phyloP scores from a whole-genome alignment of 106 monocot genomes.

The Dendrobium chrysotoxum region DNA sequence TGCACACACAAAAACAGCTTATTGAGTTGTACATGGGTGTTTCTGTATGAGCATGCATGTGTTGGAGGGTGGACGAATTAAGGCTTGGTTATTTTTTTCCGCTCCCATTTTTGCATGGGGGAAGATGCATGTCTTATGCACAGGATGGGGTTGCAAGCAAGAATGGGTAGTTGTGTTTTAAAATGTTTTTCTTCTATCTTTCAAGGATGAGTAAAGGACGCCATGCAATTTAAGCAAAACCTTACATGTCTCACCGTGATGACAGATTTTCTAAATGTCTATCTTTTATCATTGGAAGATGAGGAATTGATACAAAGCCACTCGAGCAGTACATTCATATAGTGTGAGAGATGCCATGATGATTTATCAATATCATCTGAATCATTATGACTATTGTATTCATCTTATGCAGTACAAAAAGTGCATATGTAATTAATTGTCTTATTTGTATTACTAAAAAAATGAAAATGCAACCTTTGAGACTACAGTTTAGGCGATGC shows the following conservation, averaged over 20 bases:
- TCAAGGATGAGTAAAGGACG: too few species aligned
- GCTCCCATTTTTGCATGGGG: too few species aligned
- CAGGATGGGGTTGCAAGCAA: background rate
- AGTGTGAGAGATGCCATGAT: background rate
- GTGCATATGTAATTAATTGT: background rate
- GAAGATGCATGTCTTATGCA: too few species aligned
- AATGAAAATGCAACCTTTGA: too few species aligned
- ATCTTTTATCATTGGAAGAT: too few species aligned
- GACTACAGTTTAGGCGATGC: too few species aligned
- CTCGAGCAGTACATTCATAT: background rate
- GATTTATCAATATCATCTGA: background rate
- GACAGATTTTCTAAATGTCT: too few species aligned
- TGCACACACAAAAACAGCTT: background rate
- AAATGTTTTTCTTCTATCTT: background rate
- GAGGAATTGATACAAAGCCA: background rate
- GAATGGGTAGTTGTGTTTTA: background rate
- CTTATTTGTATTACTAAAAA: too few species aligned
- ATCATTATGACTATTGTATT: background rate
- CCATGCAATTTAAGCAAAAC: too few species aligned
- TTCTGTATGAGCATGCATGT: background rate
- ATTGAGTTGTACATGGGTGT: background rate
- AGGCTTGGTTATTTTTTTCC: too few species aligned
- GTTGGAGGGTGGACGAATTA: too few species aligned
- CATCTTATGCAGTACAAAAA: background rate
- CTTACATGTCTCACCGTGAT: too few species aligned